Conservation (phyloP, 2,329 filamentous ascomycete species). For the Blumeria hordei region DNA sequence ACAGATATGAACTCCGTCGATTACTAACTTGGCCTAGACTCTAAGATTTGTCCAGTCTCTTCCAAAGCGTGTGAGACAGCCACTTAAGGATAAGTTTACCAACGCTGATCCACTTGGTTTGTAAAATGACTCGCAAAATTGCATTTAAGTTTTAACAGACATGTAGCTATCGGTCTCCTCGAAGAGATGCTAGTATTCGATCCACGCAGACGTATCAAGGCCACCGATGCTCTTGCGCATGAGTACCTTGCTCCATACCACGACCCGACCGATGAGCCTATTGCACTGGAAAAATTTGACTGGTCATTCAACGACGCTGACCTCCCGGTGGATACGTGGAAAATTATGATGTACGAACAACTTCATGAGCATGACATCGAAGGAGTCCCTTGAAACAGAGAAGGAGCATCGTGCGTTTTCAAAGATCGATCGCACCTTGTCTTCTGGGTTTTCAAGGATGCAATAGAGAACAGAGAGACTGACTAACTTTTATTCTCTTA, state of each 20-base stretch:
- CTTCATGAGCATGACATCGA: conserved; percentile 12
- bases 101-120: conserved; percentile 70
- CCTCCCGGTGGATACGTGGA: conserved; percentile 96
- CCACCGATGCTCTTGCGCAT: conserved; percentile 64
- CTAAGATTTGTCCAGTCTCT: conserved; percentile 92
- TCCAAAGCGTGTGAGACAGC: conserved; percentile 78
- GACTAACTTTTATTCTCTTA: conserved; percentile 19
- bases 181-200: conserved; percentile 97
- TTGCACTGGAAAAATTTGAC: conserved; percentile 92
- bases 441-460: neutral
- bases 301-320: conserved; percentile 99
- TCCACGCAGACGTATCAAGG: conserved; percentile 83
- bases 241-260: conserved; percentile 93
- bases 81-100: conserved; percentile 73
- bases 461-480: conserved; percentile 5
- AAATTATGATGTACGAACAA: conserved; percentile 87
- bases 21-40: conserved; percentile 32
- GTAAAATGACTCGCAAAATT: neutral
- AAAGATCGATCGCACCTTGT: no score
- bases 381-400: conserved; percentile 6
- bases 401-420: no score
- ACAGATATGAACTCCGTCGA: neutral
- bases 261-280: conserved; percentile 87
- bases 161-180: conserved; percentile 64
- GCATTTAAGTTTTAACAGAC: conserved; percentile 10